Base-by-base conservation (phyloP, 148 eudicot species). In the Tetragonia tetragonoides region DNA sequence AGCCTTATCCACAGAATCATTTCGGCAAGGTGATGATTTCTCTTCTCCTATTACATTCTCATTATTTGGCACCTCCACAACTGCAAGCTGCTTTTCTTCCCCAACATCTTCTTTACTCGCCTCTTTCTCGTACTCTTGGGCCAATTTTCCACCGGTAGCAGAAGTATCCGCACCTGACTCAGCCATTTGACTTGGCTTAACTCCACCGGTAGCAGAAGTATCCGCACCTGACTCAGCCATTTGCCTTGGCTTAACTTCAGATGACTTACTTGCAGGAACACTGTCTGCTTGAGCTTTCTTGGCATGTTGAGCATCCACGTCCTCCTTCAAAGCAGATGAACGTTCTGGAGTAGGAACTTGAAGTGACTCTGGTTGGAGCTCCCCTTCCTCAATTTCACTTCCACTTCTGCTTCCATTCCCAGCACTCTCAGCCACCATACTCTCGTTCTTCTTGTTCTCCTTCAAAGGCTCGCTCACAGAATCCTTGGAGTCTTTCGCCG, bases 361-460 rank as follows among this genome's bases (percentile, higher is more conserved):
- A 75, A 86, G 85, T 56, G 87, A 81, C 60, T 95, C 97, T 71
- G 97, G 94, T 70, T 91, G 94, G 62, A 95, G 87, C 84, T 95
- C 99, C 53, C 99, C 99, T 87, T 93, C 99, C 83, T 95, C 99
- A 84, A 88, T 89, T 84, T 95, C 99, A 80, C 87, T 87, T 64
- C 79, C 87, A 77, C 83, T 80, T 18, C 85, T 87, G 51, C 82
- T 81, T 44, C 82, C 84, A 40, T 79, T 86, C 39, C 79, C 81
- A 47, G 79, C 84, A 83, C 90, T 88, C 79, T 89, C 95, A 21
- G 72, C 90, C 41, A 76, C 85, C 68, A 80, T 40, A 68, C 84
- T 87, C 46, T 86, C 91, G 49, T 75, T 85, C 83, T 86, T 95
- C 85, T 86, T 95, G 44, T 77, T 83, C 79, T 83, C 89, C 86